phyloP scores from a whole-genome alignment of 306 rosid genomes.

The Crotalaria pallida region DNA sequence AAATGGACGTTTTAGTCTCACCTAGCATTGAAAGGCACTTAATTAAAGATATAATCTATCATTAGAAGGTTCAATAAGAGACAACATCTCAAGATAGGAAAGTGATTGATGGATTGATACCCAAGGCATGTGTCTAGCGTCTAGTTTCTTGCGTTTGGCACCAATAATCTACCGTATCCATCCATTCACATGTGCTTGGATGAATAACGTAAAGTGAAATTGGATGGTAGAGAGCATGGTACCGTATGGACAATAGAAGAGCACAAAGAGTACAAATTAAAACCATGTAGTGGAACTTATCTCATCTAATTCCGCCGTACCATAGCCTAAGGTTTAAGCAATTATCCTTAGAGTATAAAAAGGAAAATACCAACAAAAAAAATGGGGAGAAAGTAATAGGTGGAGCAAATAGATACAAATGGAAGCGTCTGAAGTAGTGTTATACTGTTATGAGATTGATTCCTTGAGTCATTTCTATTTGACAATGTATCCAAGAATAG shows the following conservation, averaged over 20 bases:
- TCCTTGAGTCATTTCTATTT: slow-evolving; percentile 15
- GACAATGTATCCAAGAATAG: slow-evolving; percentile 6
- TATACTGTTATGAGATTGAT: slow-evolving; percentile 22
- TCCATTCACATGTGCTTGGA: slow-evolving; percentile 6
- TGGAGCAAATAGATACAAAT: slow-evolving; percentile 11
- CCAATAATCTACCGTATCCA: neutral
- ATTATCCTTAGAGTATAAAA: neutral
- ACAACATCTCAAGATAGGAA: slow-evolving; percentile 10
- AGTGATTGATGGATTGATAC: slow-evolving; percentile 36
- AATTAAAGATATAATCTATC: neutral
- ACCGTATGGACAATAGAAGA: neutral
- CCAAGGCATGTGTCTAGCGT: neutral
- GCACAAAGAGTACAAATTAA: neutral
- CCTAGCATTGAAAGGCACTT: neutral
- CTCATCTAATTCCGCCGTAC: slow-evolving; percentile 11
- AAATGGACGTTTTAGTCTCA: neutral
- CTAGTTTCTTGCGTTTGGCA: slow-evolving; percentile 17
- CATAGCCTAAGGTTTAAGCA: slow-evolving; percentile 1
- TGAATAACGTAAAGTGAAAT: slow-evolving; percentile 17
- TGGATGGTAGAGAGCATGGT: slow-evolving; percentile 8
- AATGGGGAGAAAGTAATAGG: neutral
- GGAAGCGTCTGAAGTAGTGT: slow-evolving; percentile 9
- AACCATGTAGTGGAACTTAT: neutral
- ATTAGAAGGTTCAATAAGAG: slow-evolving; percentile 24
- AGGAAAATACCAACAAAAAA: neutral